Conservation (phyloP, 1,284 basidiomycete genomes). For the Malassezia yamatoensis region DNA sequence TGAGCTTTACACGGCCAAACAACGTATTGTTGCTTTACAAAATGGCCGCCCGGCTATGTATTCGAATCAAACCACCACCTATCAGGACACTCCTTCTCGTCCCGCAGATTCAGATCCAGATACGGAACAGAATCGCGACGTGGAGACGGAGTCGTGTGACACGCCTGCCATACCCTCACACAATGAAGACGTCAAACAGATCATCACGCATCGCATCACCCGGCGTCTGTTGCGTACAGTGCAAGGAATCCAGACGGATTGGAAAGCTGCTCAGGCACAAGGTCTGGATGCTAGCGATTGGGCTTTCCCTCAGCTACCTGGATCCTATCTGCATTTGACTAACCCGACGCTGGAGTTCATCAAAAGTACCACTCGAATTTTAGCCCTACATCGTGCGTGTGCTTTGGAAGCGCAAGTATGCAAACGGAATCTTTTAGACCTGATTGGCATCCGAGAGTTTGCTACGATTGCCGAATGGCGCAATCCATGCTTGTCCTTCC, state of each 20-base stretch:
- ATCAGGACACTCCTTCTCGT: background rate
- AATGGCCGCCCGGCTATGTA: conserved; percentile 58
- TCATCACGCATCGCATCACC: conserved; percentile 65
- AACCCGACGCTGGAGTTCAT: conserved; percentile 76
- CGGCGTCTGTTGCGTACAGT: conserved; percentile 68
- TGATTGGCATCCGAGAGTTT: conserved; percentile 80
- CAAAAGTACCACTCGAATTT: conserved; percentile 75
- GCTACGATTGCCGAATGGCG: conserved; percentile 50
- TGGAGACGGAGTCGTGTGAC: background rate
- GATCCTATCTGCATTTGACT: conserved; percentile 64
- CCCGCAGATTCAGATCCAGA: background rate
- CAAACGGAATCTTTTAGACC: conserved; percentile 77
- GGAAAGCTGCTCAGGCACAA: conserved; percentile 47
- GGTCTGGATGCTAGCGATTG: conserved; percentile 50
- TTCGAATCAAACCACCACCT: conserved; percentile 45
- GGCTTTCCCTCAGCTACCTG: conserved; percentile 74
- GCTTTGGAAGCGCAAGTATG: conserved; percentile 76
- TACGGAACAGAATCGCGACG: no score
- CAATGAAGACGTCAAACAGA: conserved; percentile 54
- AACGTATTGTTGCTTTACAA: conserved; percentile 51
- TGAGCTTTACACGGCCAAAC: conserved; percentile 68
- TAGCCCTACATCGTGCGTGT: conserved; percentile 61
- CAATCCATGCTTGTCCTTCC: conserved; percentile 87
- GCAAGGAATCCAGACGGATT: conserved; percentile 52
- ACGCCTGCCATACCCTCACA: conserved; percentile 40